Conservation (phyloP, 352 stramenopile species). For the Blastocystis sp. region DNA sequence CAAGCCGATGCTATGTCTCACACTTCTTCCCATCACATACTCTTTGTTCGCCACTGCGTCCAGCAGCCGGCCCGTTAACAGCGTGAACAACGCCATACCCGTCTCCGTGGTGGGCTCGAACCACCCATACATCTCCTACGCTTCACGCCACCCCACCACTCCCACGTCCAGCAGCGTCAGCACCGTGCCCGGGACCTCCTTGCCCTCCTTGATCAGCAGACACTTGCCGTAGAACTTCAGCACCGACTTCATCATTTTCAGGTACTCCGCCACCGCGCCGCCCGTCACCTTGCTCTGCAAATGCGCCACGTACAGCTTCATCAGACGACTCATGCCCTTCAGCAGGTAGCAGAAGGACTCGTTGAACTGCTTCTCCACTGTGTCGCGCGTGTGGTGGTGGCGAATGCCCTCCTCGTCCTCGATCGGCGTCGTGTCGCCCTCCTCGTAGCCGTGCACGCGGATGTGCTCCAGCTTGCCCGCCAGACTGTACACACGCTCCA, state of each 20-base stretch:
- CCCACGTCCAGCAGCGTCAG: neutral
- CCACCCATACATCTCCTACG: neutral
- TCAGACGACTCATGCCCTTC: conserved; percentile 10
- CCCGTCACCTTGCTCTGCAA: conserved; percentile 16
- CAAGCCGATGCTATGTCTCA: neutral
- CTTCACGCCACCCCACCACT: neutral
- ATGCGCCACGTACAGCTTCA: conserved; percentile 4
- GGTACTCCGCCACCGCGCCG: conserved; percentile 17
- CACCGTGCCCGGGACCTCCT: neutral
- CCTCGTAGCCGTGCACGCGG: neutral
- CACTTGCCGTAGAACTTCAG: conserved; percentile 42
- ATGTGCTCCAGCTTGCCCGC: neutral
- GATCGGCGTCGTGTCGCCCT: neutral
- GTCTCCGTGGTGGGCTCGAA: neutral
- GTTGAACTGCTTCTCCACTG: conserved; percentile 55
- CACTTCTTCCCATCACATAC: neutral
- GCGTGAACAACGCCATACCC: neutral
- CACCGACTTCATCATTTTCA: conserved; percentile 14
- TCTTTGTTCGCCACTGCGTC: neutral
- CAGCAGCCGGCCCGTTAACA: neutral
- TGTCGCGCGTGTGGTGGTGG: conserved; percentile 59
- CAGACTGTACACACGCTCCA: conserved; percentile 6
- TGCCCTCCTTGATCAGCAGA: conserved; percentile 24
- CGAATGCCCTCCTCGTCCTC: conserved; percentile 30
- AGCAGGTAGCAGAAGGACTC: conserved; percentile 46